Base-by-base conservation (phyloP, 768 basidiomycete species). In the Tricholoma flavovirens region DNA sequence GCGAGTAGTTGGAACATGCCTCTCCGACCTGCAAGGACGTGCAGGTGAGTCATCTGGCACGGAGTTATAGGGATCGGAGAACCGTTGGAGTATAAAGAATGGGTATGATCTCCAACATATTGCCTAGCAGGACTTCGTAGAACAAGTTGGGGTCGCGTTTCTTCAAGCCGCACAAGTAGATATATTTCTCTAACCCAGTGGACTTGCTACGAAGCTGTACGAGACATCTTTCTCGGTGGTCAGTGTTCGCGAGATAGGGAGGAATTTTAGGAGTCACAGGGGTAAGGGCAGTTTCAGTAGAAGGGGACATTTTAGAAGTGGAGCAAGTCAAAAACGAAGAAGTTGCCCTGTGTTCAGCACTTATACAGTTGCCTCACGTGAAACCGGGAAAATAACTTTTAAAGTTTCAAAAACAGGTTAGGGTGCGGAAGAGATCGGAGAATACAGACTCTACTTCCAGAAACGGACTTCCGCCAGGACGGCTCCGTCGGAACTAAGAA, bases 61-160 rank as follows among this genome's bases (percentile, higher is more conserved):
- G 15, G n/a, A 24, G 43, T 32, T 21, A 10, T 48, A 42, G 54
- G 19, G 45, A 50, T 62, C 40, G 3, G 42, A 53, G 33, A 52
- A 87, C 87, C 56, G 86, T 88, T 4, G 88, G 88, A 5, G 88
- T 90, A 69, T 90, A 90, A 22, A 90, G 70, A 57, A 90, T 80
- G 12, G 88, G 88, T 19, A 83, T 74, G 38, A 87, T 73, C 69
- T 85, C 86, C 64, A 79, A 70, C 77, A 88, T 78, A 66, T 87
- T 82, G 58, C 72, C 76, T 35, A 83, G 72, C 11, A 87, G 62
- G 30, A 88, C 74, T 36, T 80, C 75, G 64, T 88, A 89, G 70
- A 88, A 90, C 12, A 89, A 73, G 50, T 78, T 75, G 26, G 81
- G 70, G 62, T 89, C 82, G 58, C 83, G 78, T 32, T 77, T 75